Evolutionary conservation across 306 rosid species (phyloP).

Genomic region (Prunus mongolica): DNA sequence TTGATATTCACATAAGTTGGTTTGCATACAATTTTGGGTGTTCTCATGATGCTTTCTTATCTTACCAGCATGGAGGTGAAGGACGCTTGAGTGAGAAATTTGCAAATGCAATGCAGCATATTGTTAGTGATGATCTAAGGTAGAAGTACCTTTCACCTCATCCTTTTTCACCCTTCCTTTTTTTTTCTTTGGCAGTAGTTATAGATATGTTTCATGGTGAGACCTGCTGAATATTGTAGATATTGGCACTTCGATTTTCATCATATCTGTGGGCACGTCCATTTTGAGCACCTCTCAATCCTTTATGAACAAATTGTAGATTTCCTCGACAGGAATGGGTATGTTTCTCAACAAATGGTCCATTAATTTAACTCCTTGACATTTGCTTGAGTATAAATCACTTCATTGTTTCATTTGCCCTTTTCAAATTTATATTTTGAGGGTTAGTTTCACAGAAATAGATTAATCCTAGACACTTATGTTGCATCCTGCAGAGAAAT

Average conservation of each 20-base stretch:
- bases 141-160: constrained; percentile 43
- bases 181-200: neutral
- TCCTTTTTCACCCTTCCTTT: constrained; percentile 2
- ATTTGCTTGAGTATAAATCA: neutral
- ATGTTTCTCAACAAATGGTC: constrained; percentile 30
- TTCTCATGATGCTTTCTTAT: constrained; percentile 29
- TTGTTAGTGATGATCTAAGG: constrained; percentile 82
- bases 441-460: neutral
- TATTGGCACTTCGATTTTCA: constrained; percentile 97
- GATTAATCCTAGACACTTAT: neutral
- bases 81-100: constrained; percentile 77
- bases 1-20: neutral
- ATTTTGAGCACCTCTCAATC: constrained; percentile 89
- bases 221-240: constrained; percentile 42
- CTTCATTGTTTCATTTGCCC: neutral
- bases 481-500: neutral
- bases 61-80: constrained; percentile 91
- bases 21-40: neutral
- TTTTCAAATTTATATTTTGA: neutral
- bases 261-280: constrained; percentile 88
- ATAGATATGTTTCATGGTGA: constrained; percentile 17
- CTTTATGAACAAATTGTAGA: constrained; percentile 89
- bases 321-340: constrained; percentile 87
- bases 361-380: neutral
- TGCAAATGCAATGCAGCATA: constrained; percentile 59